Conservation (phyloP, 106 monocot genomes). For the Iris macrosiphon region DNA sequence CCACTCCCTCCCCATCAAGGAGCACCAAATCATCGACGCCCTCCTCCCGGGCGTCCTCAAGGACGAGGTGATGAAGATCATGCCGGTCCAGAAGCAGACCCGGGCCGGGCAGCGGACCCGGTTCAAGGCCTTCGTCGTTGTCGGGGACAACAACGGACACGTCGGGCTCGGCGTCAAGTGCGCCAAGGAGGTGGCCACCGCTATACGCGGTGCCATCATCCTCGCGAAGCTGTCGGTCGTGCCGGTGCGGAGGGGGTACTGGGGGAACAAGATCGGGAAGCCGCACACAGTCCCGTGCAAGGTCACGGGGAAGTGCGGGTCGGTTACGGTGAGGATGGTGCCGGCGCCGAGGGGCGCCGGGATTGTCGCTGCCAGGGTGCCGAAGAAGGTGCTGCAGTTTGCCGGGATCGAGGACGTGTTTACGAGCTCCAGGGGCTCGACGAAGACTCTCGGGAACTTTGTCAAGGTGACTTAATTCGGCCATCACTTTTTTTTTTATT, state of each 20-base stretch:
- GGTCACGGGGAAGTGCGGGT: constrained; percentile 46
- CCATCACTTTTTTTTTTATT: not conserved
- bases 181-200: constrained; percentile 46
- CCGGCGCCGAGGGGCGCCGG: constrained; percentile 34
- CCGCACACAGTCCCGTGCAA: constrained; percentile 42
- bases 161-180: constrained; percentile 48
- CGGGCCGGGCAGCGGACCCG: constrained; percentile 42
- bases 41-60: constrained; percentile 21
- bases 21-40: constrained; percentile 33
- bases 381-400: constrained; percentile 54
- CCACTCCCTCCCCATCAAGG: constrained; percentile 52
- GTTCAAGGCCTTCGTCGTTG: constrained; percentile 48
- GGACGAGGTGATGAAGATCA: constrained; percentile 54
- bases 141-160: constrained; percentile 37
- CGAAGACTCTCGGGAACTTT: constrained; percentile 47
- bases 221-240: constrained; percentile 44
- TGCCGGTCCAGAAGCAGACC: constrained; percentile 49
- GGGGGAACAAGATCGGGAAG: constrained; percentile 51
- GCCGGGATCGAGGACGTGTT: constrained; percentile 45
- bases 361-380: constrained; percentile 40
- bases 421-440: constrained; percentile 36
- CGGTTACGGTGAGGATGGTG: constrained; percentile 39
- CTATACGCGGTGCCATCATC: constrained; percentile 36
- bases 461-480: constrained; percentile 22
- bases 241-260: constrained; percentile 43